Evolutionary conservation across 2,329 filamentous ascomycete species (phyloP), one percentile per base, ranked within the genome.

Genomic region (Beauveria sp.): DNA sequence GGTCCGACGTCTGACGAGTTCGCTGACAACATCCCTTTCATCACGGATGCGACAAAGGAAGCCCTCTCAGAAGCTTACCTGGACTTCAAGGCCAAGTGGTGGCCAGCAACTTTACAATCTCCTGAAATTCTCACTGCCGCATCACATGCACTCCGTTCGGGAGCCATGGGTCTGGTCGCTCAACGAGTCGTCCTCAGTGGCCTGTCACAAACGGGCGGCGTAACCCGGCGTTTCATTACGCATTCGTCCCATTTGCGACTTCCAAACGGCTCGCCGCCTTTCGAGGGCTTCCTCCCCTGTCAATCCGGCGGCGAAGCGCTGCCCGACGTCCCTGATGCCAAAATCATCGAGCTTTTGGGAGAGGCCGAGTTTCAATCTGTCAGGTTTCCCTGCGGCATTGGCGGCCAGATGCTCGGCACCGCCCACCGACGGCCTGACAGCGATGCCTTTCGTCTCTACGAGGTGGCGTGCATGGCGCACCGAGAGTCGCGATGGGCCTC

Each of bases 331-430:
- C 28, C 18, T 1, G 31, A n/a, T 1, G 31, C 31, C 5, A 53
- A 53, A 6, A 53, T 38, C 5, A 53, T 53, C 16, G 31, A 53
- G 8, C 60, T 66, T 9, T 38, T 66, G 7, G 63, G 65, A 1
- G 65, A 66, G 49, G n/a, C 64, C 5, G 65, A 66, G 56, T 66
- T 66, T 6, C 65, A 60, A 40, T 61, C 63, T 1, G 65, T 65
- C 16, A 49, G 64, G 20, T 48, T 64, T 2, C 62, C 64, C 1
- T 66, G 65, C 45, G 65, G 64, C 3, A 61, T 66, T 1, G 61
- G 64, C 40, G 64, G 64, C 1, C 63, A 66, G 43, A 62, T 65
- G 45, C 63, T 55, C 8, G 62, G 57, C n/a, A 60, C 53, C 8
- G 28, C 31, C 10, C 65, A 66, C 43, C 46, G 65, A 6, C 57